Evolutionary conservation across 495 filamentous ascomycete species (phyloP).

Genomic region (Lophium mytilinum): DNA sequence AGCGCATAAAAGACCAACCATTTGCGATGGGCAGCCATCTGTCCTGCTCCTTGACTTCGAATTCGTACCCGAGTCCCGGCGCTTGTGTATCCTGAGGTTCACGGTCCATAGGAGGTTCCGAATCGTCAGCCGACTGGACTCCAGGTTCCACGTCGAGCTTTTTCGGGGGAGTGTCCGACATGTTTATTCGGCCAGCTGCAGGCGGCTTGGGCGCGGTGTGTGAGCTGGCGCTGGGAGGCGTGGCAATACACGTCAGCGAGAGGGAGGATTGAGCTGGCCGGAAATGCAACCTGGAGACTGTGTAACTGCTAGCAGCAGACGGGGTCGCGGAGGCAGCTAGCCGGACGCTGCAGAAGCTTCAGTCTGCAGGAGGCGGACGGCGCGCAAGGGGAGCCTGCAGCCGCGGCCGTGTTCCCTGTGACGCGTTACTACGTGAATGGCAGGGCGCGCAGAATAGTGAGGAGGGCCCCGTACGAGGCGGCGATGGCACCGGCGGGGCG

Average conservation of each 20-base stretch:
- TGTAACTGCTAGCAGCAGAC: conserved; percentile 12
- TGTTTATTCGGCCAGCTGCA: conserved; percentile 67
- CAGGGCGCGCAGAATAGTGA: neutral
- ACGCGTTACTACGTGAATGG: neutral
- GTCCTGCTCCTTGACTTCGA: conserved; percentile 99
- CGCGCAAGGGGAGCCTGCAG: neutral
- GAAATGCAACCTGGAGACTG: conserved; percentile 5
- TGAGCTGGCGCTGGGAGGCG: conserved; percentile 29
- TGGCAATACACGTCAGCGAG: conserved; percentile 31
- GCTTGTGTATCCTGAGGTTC: conserved; percentile 55
- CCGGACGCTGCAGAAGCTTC: conserved; percentile 9
- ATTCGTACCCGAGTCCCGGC: conserved; percentile 71
- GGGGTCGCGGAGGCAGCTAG: conserved; percentile 13
- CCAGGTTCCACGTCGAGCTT: conserved; percentile 81
- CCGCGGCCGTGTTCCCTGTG: neutral
- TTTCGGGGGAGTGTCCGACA: conserved; percentile 88
- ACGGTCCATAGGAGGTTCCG: conserved; percentile 61
- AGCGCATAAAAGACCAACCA: conserved; percentile 63
- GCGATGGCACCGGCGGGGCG: neutral
- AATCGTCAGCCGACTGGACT: conserved; percentile 87
- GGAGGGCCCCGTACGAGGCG: neutral
- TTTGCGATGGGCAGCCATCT: conserved; percentile 99
- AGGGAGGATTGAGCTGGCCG: conserved; percentile 18
- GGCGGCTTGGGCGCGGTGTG: conserved; percentile 34
- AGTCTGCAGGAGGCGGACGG: neutral